phyloP scores from a whole-genome alignment of 306 rosid genomes.

The Quercus engelmannii region DNA sequence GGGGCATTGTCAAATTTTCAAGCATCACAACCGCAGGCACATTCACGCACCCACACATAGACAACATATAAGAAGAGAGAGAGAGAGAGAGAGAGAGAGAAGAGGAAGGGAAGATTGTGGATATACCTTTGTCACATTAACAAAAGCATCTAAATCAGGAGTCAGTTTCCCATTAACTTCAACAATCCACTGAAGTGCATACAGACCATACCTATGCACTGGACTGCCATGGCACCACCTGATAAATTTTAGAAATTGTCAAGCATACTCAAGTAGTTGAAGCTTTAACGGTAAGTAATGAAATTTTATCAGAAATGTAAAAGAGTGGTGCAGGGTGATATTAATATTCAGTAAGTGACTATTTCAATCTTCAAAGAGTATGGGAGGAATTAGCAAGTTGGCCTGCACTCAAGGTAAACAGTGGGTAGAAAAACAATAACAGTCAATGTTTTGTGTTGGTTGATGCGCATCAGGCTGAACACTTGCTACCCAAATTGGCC shows the following conservation, averaged over 20 bases:
- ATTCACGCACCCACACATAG: background rate
- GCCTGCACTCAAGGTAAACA: background rate
- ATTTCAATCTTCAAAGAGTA: background rate
- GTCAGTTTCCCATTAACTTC: conserved; percentile 88
- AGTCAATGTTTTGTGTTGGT: background rate
- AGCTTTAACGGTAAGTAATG: background rate
- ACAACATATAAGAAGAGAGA: background rate
- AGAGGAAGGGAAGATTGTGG: background rate
- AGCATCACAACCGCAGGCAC: background rate
- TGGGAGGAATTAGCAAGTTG: background rate
- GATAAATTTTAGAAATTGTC: conserved; percentile 29
- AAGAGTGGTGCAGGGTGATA: background rate
- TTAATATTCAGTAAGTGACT: no score
- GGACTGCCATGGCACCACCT: conserved; percentile 99
- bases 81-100: background rate
- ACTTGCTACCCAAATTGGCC: background rate
- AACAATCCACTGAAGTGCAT: conserved; percentile 95
- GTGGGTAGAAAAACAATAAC: background rate
- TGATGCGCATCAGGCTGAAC: background rate
- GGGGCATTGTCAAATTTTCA: background rate
- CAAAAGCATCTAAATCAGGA: conserved; percentile 79
- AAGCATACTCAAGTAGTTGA: conserved; percentile 1
- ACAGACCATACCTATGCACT: conserved; percentile 85
- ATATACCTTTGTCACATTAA: conserved; percentile 76
- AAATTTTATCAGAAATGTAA: background rate